phyloP scores from a whole-genome alignment of 768 basidiomycete species.

The Ramaria sp. region DNA sequence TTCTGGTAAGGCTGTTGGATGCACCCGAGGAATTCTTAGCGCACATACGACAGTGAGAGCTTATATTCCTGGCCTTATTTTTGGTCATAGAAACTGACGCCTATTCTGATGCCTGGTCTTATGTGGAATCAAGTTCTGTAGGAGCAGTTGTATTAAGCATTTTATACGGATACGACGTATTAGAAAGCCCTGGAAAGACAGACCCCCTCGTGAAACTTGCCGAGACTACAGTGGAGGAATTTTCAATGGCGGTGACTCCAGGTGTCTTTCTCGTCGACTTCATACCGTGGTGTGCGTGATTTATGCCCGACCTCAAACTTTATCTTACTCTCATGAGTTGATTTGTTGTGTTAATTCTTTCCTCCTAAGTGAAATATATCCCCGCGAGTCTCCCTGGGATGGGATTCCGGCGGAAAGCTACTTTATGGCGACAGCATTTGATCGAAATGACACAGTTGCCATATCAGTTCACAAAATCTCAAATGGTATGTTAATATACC shows the following conservation, averaged over 20 bases:
- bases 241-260: conserved; percentile 16
- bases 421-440: conserved; percentile 3
- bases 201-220: conserved; percentile 28
- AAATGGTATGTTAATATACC: conserved; percentile 10
- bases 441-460: conserved; percentile 7
- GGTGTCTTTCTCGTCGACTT: conserved; percentile 7
- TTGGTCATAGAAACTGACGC: conserved; percentile 7
- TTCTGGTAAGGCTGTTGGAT: conserved; percentile 23
- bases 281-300: neutral
- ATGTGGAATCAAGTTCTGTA: conserved; percentile 17
- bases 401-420: conserved; percentile 13
- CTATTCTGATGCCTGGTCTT: neutral
- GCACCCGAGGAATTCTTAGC: conserved; percentile 23
- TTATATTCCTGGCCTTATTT: conserved; percentile 10
- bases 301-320: neutral
- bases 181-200: conserved; percentile 13
- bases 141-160: conserved; percentile 26
- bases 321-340: no score
- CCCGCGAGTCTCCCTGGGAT: conserved; percentile 18
- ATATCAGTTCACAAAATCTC: conserved; percentile 5
- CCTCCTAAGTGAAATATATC: conserved; percentile 13
- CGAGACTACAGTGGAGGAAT: conserved; percentile 15
- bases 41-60: conserved; percentile 28
- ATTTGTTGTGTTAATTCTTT: no score
- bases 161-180: conserved; percentile 29